Conservation (phyloP, 352 stramenopile species). For the Phytophthora vignae region DNA sequence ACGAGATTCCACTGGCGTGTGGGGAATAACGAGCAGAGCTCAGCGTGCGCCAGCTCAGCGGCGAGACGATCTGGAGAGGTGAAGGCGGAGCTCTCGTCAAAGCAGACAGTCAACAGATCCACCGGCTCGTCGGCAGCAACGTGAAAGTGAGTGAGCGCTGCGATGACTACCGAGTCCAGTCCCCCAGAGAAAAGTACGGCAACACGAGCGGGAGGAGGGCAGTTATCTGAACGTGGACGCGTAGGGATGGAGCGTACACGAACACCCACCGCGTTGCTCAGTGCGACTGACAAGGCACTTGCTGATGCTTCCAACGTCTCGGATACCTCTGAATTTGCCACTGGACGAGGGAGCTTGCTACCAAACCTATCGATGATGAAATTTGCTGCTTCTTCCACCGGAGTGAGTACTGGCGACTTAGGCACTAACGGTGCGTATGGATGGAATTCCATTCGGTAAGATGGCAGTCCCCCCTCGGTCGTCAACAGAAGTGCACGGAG, state of each 20-base stretch:
- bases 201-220: constrained; percentile 43
- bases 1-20: constrained; percentile 87
- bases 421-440: constrained; percentile 39
- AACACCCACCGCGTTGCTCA: constrained; percentile 84
- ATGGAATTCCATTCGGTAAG: constrained; percentile 47
- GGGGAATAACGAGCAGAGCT: constrained; percentile 90
- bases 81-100: constrained; percentile 73
- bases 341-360: constrained; percentile 32
- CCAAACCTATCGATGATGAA: constrained; percentile 43
- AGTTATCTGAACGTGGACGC: not conserved
- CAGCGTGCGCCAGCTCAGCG: constrained; percentile 78
- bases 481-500: constrained; percentile 17
- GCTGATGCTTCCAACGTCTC: constrained; percentile 36
- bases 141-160: constrained; percentile 89
- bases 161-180: constrained; percentile 96
- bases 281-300: constrained; percentile 58
- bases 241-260: constrained; percentile 76
- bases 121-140: constrained; percentile 67
- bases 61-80: constrained; percentile 93
- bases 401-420: not conserved
- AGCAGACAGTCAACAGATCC: constrained; percentile 96
- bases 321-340: not conserved
- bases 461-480: not conserved
- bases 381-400: not conserved
- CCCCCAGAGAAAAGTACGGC: constrained; percentile 97